These are phyloP conservation scores for Aspergillus sojae DNA, from an alignment of 2,329 filamentous ascomycete species.

Conservation along the genomic window DNA sequence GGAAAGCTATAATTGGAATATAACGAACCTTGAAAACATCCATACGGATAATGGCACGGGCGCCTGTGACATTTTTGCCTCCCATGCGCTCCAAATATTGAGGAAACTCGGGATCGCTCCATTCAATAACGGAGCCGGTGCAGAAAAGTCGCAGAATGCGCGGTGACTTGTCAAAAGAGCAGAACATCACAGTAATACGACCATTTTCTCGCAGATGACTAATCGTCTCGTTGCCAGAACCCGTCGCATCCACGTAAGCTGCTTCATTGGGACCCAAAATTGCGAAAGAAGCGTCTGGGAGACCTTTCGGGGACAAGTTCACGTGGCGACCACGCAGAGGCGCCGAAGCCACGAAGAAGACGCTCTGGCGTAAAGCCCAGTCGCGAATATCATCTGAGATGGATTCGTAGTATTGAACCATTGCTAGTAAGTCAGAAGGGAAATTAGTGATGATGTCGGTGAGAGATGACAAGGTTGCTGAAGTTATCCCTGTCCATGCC, in stretches of 20 bases:
- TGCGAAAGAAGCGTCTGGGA: conserved; percentile 63
- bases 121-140: conserved; percentile 61
- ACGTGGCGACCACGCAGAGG: conserved; percentile 69
- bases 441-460: neutral
- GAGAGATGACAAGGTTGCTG: neutral
- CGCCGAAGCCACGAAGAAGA: conserved; percentile 77
- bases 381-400: conserved; percentile 59
- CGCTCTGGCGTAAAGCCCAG: conserved; percentile 68
- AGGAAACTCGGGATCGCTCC: conserved; percentile 55
- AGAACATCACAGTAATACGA: conserved; percentile 74
- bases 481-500: neutral
- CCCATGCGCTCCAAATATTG: conserved; percentile 50
- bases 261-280: conserved; percentile 61
- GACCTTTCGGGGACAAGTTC: conserved; percentile 77
- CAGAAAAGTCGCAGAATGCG: conserved; percentile 69
- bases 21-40: conserved; percentile 59
- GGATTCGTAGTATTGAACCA: conserved; percentile 62
- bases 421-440: conserved; percentile 29
- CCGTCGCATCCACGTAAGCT: conserved; percentile 74
- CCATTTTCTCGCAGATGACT: conserved; percentile 76
- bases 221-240: conserved; percentile 76
- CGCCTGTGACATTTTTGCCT: conserved; percentile 49
- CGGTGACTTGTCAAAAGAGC: conserved; percentile 62
- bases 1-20: neutral
- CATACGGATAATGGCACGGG: conserved; percentile 63